These are phyloP conservation scores for Trifolium dubium DNA, from an alignment of 306 rosid genomes.

Conservation along the genomic window DNA sequence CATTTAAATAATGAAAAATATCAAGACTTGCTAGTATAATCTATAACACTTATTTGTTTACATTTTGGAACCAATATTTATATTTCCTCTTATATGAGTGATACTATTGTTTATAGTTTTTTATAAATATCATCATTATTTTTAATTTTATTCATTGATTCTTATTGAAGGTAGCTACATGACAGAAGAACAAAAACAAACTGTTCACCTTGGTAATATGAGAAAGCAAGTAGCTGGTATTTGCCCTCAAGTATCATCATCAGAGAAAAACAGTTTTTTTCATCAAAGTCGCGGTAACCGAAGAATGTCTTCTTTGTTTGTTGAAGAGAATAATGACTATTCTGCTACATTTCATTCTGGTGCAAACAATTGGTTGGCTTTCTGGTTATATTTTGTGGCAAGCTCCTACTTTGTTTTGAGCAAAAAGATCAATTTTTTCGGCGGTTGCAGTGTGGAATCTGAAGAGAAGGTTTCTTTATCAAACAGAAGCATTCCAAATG, in stretches of 20 bases:
- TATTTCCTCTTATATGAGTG: neutral
- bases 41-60: neutral
- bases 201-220: constrained; percentile 22
- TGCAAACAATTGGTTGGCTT: constrained; percentile 36
- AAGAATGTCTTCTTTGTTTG: constrained; percentile 8
- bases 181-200: constrained; percentile 25
- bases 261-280: constrained; percentile 27
- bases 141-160: too few species aligned
- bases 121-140: too few species aligned
- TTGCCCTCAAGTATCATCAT: constrained; percentile 14
- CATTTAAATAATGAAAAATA: neutral
- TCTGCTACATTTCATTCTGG: constrained; percentile 29
- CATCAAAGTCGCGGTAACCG: neutral
- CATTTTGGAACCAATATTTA: neutral
- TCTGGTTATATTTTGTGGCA: constrained; percentile 43
- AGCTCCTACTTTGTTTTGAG: constrained; percentile 32
- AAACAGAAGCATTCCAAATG: constrained; percentile 15
- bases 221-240: constrained; percentile 23
- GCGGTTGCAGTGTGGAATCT: neutral
- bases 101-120: neutral
- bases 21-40: neutral
- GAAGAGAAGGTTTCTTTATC: constrained; percentile 18
- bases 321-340: constrained; percentile 1
- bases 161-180: neutral
- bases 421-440: constrained; percentile 18